A percentile compares a stretch with the other conserved stretches of the same genome.
phyloP scores from a whole-genome alignment of 139 green algal species.

The Klebsormidium nitens region DNA sequence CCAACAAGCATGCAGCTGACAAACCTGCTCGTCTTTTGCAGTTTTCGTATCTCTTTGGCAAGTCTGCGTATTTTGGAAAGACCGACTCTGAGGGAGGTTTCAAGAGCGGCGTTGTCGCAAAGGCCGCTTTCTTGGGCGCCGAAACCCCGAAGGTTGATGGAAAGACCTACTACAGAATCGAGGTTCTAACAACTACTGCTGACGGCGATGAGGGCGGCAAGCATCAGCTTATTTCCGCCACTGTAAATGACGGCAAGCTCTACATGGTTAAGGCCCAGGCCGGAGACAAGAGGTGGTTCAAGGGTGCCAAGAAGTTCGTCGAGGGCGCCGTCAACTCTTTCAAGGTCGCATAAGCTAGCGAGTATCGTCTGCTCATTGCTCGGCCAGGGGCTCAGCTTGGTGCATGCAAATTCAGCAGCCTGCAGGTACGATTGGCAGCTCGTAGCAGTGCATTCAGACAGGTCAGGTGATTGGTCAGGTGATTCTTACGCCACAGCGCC shows the following conservation, averaged over 20 bases:
- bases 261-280: slow-evolving; percentile 80
- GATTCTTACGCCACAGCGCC: too few species aligned
- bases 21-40: too few species aligned
- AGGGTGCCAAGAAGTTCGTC: slow-evolving; percentile 71
- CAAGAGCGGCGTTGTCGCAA: slow-evolving; percentile 67
- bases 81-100: slow-evolving; percentile 86
- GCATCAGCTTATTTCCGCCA: slow-evolving; percentile 89
- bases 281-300: slow-evolving; percentile 96
- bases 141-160: slow-evolving; percentile 83
- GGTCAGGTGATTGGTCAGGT: too few species aligned
- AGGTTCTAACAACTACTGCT: slow-evolving; percentile 71
- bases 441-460: too few species aligned
- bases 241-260: slow-evolving; percentile 79
- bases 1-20: too few species aligned
- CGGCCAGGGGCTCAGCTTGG: too few species aligned
- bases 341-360: slow-evolving; percentile 63
- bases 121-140: slow-evolving; percentile 76
- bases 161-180: slow-evolving; percentile 93
- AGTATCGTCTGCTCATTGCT: too few species aligned
- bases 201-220: slow-evolving; percentile 95
- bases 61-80: slow-evolving; percentile 47
- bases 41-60: slow-evolving; percentile 32
- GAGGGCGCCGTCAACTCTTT: slow-evolving; percentile 65
- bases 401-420: too few species aligned
- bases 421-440: too few species aligned